A percentile compares a stretch with the other conserved stretches of the same genome.
Conservation (phyloP, 345 rosid species). For the Eucalyptus pauciflora region DNA sequence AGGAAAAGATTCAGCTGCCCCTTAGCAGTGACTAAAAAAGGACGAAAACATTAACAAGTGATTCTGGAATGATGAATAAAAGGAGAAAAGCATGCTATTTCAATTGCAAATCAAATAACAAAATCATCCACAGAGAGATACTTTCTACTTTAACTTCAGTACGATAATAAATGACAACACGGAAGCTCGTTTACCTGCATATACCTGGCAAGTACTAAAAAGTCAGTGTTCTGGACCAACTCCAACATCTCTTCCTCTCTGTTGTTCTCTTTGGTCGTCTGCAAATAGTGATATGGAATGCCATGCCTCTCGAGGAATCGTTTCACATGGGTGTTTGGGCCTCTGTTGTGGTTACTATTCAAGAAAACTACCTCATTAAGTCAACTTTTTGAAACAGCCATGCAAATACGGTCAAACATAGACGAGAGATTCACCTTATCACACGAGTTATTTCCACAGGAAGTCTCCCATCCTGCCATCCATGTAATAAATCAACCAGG, state of each 20-base stretch:
- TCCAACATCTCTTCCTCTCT: conserved; percentile 74
- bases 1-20: not conserved
- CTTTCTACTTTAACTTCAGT: not conserved
- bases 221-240: conserved; percentile 76
- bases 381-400: not conserved
- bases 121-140: not conserved
- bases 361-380: not conserved
- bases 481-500: conserved; percentile 72
- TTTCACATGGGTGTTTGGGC: conserved; percentile 70
- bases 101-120: not conserved
- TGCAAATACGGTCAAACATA: not conserved
- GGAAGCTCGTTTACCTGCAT: conserved; percentile 67
- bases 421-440: conserved; percentile 44
- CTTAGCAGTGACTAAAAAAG: not conserved
- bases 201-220: conserved; percentile 90
- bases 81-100: not conserved
- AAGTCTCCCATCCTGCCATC: conserved; percentile 88
- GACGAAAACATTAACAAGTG: not conserved
- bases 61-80: not conserved
- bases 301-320: conserved; percentile 80
- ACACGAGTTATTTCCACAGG: conserved; percentile 86
- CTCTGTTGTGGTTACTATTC: conserved; percentile 83
- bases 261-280: conserved; percentile 37
- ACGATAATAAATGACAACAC: not conserved
- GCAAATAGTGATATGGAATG: conserved; percentile 75